Conservation (phyloP, 2,329 filamentous ascomycete genomes). For the Pseudopyricularia javanii region DNA sequence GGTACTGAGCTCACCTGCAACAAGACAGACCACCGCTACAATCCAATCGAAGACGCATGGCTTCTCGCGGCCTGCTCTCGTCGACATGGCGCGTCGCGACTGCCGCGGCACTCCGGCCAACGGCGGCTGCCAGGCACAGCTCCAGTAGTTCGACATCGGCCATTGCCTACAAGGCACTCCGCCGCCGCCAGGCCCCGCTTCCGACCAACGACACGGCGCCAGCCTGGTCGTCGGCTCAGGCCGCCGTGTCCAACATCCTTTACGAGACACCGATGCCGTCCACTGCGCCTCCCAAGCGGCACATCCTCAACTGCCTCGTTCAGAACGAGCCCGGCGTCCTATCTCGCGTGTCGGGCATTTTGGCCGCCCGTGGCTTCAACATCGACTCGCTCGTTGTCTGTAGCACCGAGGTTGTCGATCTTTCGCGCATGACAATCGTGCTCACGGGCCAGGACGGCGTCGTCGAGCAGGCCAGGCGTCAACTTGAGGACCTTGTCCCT, state of each 20-base stretch:
- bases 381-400: slow-evolving; percentile 97
- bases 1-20: no score
- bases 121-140: slow-evolving; percentile 20
- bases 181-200: slow-evolving; percentile 75
- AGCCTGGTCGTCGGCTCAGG: slow-evolving; percentile 70
- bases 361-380: slow-evolving; percentile 95
- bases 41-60: slow-evolving; percentile 1
- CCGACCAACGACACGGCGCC: slow-evolving; percentile 66
- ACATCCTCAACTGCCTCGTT: slow-evolving; percentile 95
- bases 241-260: slow-evolving; percentile 94
- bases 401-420: slow-evolving; percentile 91
- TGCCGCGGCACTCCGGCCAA: slow-evolving; percentile 17
- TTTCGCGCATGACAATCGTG: slow-evolving; percentile 98
- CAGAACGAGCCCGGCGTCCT: slow-evolving; percentile 98
- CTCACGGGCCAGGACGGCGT: slow-evolving; percentile 92
- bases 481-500: slow-evolving; percentile 92
- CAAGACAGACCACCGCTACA: no score
- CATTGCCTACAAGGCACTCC: slow-evolving; percentile 92
- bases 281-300: slow-evolving; percentile 73
- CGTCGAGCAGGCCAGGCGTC: slow-evolving; percentile 87
- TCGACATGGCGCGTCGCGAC: slow-evolving; percentile 11
- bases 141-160: slow-evolving; percentile 71
- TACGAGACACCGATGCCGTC: slow-evolving; percentile 92
- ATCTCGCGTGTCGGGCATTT: slow-evolving; percentile 89
- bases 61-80: slow-evolving; percentile 5